Evolutionary conservation across 495 filamentous ascomycete genomes (phyloP).

Genomic region (Trichoderma parareesei): DNA sequence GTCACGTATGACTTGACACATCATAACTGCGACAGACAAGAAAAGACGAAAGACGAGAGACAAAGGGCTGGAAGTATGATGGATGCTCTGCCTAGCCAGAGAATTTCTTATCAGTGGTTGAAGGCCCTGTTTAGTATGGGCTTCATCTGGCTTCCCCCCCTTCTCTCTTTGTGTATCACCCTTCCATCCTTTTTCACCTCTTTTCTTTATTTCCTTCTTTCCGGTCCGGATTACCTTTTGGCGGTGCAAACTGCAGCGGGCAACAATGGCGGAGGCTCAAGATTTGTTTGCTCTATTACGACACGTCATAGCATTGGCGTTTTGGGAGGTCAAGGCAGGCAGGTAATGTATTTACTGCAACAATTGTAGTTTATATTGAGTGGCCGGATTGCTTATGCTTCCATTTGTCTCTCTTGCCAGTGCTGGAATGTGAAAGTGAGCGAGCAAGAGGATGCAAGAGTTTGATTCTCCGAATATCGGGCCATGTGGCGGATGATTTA

Average conservation of each 20-base stretch:
- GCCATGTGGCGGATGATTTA: too few species aligned
- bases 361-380: not conserved
- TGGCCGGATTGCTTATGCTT: not conserved
- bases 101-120: not conserved
- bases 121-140: not conserved
- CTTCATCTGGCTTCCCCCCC: not conserved
- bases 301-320: conserved; percentile 9
- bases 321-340: not conserved
- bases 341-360: not conserved
- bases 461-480: too few species aligned
- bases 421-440: too few species aligned
- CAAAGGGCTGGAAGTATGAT: not conserved
- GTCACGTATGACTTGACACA: not conserved
- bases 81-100: not conserved
- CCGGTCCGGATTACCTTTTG: not conserved
- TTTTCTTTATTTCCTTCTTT: not conserved
- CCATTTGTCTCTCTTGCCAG: not conserved
- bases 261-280: not conserved
- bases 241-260: not conserved
- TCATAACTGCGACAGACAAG: not conserved
- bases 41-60: not conserved
- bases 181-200: too few species aligned
- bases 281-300: conserved; percentile 1
- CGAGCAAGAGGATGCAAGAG: too few species aligned
- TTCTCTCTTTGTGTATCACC: not conserved